Conservation (phyloP, 352 stramenopile genomes). For the Lagenidium sp. region DNA sequence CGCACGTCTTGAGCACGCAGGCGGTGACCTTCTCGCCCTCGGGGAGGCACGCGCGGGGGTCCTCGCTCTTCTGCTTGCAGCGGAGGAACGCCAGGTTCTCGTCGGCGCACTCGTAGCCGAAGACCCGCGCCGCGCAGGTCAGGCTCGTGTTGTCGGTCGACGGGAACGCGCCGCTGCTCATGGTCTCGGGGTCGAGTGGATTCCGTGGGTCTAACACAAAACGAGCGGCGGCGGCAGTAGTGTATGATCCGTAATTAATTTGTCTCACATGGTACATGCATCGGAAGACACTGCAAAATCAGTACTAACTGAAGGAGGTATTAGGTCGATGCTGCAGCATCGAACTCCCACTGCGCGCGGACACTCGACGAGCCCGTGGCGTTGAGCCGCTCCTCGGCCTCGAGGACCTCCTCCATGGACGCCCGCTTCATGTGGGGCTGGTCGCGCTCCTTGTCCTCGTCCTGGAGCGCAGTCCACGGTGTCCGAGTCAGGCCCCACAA, state of each 20-base stretch:
- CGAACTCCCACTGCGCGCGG: conserved; percentile 81
- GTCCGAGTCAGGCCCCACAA: not conserved
- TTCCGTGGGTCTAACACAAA: conserved; percentile 3
- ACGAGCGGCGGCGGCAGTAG: conserved; percentile 13
- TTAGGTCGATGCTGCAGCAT: no score
- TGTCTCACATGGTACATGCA: conserved; percentile 7
- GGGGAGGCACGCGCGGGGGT: conserved; percentile 70
- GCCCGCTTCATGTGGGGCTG: conserved; percentile 78
- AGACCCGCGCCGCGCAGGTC: conserved; percentile 72
- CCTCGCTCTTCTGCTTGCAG: conserved; percentile 79
- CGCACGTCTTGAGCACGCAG: conserved; percentile 80
- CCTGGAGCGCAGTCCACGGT: conserved; percentile 18
- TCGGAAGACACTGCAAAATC: not conserved
- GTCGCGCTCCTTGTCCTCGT: conserved; percentile 73
- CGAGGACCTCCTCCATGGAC: conserved; percentile 69
- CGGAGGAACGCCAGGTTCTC: conserved; percentile 79
- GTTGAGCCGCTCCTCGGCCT: conserved; percentile 70
- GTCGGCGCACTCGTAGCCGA: conserved; percentile 77
- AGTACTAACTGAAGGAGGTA: not conserved
- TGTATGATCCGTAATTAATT: conserved; percentile 1
- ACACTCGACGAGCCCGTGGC: conserved; percentile 51
- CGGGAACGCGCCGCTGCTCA: conserved; percentile 48
- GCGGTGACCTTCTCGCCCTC: conserved; percentile 86
- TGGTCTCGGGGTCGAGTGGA: conserved; percentile 4
- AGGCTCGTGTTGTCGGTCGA: conserved; percentile 85